Evolutionary conservation across 495 filamentous ascomycete species (phyloP).

Genomic region (Neurospora discreta): DNA sequence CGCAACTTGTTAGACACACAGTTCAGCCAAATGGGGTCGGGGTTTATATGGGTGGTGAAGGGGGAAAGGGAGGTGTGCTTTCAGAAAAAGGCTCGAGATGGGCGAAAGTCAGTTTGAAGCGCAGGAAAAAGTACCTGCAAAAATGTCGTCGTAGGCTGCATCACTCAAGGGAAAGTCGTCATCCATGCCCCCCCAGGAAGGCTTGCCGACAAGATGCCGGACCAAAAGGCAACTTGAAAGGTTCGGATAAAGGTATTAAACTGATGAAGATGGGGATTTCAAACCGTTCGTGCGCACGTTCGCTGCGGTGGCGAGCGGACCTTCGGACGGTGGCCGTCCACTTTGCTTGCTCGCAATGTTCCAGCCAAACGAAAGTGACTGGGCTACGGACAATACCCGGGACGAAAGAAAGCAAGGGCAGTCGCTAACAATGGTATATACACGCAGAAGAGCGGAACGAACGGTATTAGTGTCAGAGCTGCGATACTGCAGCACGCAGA

Average conservation of each 20-base stretch:
- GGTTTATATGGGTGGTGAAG: neutral
- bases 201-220: neutral
- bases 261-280: neutral
- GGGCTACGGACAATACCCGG: neutral
- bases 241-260: neutral
- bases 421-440: neutral
- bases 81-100: neutral
- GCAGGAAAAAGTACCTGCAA: conserved; percentile 2
- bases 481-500: neutral
- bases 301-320: neutral
- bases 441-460: neutral
- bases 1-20: neutral
- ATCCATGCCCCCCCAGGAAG: neutral
- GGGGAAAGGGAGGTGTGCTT: neutral
- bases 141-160: neutral
- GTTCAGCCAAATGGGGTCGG: neutral
- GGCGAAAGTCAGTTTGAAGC: neutral
- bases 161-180: conserved; percentile 1
- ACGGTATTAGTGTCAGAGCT: neutral
- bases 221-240: neutral
- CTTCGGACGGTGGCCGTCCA: neutral
- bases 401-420: neutral
- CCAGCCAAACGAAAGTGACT: neutral
- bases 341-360: neutral
- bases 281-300: neutral